These are phyloP conservation scores for Catunica adiposa DNA, from an alignment of 2,329 filamentous ascomycete genomes.

Conservation along the genomic window DNA sequence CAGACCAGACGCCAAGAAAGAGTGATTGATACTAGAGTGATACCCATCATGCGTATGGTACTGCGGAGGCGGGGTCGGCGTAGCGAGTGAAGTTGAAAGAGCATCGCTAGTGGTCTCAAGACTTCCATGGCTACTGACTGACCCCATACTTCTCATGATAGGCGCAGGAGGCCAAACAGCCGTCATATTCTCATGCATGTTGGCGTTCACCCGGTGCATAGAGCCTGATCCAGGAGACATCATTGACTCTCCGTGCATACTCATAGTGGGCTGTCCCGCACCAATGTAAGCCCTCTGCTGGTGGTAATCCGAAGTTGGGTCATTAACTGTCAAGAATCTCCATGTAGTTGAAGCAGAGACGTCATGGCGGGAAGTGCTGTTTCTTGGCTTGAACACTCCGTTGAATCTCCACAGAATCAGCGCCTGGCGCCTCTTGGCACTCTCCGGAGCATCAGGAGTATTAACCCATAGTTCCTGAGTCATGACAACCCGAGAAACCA, in stretches of 20 bases:
- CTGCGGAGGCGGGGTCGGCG: slow-evolving; percentile 8
- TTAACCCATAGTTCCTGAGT: slow-evolving; percentile 49
- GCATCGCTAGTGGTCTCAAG: slow-evolving; percentile 12
- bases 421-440: slow-evolving; percentile 31
- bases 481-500: slow-evolving; percentile 35
- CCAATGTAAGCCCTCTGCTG: slow-evolving; percentile 28
- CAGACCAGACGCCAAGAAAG: slow-evolving; percentile 3
- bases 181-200: slow-evolving; percentile 3
- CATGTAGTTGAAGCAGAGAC: slow-evolving; percentile 30
- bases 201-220: neutral
- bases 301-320: slow-evolving; percentile 42
- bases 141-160: slow-evolving; percentile 13
- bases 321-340: slow-evolving; percentile 45
- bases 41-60: neutral
- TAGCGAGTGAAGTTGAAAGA: slow-evolving; percentile 2
- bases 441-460: slow-evolving; percentile 23
- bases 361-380: slow-evolving; percentile 10
- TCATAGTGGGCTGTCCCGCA: neutral
- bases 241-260: slow-evolving; percentile 24
- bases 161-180: slow-evolving; percentile 5
- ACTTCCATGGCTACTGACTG: slow-evolving; percentile 11
- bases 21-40: neutral
- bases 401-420: slow-evolving; percentile 49
- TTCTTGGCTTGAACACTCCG: slow-evolving; percentile 29
- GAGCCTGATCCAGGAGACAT: slow-evolving; percentile 35